phyloP scores from a whole-genome alignment of 768 basidiomycete species.

The Tephrocybe sp. region DNA sequence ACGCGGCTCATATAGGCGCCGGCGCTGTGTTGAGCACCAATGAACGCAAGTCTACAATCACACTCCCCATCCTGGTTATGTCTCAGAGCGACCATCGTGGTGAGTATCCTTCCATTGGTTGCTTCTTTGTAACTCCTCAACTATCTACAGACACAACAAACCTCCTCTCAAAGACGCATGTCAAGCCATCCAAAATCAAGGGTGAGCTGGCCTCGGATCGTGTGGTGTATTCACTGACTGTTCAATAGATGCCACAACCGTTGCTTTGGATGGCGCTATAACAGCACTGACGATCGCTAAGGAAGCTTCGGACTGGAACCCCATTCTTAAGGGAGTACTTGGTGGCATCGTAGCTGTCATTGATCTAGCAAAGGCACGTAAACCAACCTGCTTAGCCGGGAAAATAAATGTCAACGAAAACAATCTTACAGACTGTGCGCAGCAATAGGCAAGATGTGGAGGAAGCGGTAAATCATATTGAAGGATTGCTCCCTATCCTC shows the following conservation, averaged over 20 bases:
- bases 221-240: neutral
- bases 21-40: too few relatives aligned
- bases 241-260: neutral
- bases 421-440: too few relatives aligned
- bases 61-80: too few relatives aligned
- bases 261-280: neutral
- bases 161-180: neutral
- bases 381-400: neutral
- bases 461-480: neutral
- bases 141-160: neutral
- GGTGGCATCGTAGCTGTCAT: neutral
- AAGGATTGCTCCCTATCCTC: neutral
- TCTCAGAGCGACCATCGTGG: neutral
- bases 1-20: too few relatives aligned
- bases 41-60: too few relatives aligned
- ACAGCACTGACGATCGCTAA: neutral
- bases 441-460: too few relatives aligned
- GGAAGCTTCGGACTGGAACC: neutral
- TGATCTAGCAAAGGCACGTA: neutral
- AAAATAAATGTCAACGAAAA: neutral
- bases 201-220: neutral
- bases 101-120: neutral
- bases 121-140: neutral
- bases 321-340: neutral
- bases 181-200: neutral